These are phyloP conservation scores for Talaromyces sp. DNA, from an alignment of 2,329 filamentous ascomycete species.

Conservation along the genomic window DNA sequence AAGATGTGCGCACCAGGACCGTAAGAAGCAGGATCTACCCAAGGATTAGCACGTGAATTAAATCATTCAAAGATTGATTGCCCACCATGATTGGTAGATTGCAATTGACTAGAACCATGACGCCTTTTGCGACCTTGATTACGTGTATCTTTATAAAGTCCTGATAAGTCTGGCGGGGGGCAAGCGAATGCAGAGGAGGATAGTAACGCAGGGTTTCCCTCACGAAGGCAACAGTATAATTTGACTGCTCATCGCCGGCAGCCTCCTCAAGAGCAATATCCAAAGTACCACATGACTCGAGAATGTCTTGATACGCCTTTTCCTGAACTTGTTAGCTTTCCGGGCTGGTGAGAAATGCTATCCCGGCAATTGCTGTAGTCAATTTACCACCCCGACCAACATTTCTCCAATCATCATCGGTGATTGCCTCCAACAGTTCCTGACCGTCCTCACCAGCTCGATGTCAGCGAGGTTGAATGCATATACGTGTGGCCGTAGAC, in stretches of 20 bases:
- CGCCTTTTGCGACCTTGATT: not conserved
- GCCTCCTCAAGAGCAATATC: not conserved
- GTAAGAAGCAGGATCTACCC: not conserved
- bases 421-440: not conserved
- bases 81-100: not conserved
- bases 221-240: not conserved
- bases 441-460: not conserved
- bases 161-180: not conserved
- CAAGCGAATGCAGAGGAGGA: not conserved
- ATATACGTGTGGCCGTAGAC: not conserved
- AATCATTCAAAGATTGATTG: not conserved
- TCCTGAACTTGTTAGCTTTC: constrained; percentile 12
- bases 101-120: not conserved
- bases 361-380: constrained; percentile 23
- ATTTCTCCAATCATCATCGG: not conserved
- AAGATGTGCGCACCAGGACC: not conserved
- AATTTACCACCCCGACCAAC: not conserved
- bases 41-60: not conserved
- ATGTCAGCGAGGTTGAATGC: not conserved
- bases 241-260: not conserved
- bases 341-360: constrained; percentile 21
- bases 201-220: not conserved
- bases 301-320: not conserved
- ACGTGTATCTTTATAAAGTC: not conserved
- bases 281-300: not conserved